These are phyloP conservation scores for Phaeosphaeriaceae sp. DNA, from an alignment of 2,329 filamentous ascomycete species.

Conservation along the genomic window DNA sequence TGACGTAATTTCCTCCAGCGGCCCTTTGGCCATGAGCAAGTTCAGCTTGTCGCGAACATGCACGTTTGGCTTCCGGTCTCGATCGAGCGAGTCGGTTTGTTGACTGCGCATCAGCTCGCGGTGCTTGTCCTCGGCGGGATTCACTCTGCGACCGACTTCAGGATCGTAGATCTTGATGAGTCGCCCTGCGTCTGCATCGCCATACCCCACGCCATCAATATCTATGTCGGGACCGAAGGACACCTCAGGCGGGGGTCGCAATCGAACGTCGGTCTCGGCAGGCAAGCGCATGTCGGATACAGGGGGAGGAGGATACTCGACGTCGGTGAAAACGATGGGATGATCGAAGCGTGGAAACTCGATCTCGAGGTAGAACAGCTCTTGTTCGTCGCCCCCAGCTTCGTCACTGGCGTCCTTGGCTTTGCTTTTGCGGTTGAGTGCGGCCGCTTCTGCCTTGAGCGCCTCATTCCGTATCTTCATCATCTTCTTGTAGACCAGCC, in stretches of 20 bases:
- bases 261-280: slow-evolving; percentile 68
- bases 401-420: slow-evolving; percentile 15
- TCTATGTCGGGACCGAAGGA: slow-evolving; percentile 91
- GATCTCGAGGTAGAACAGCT: slow-evolving; percentile 83
- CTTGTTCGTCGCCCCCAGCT: slow-evolving; percentile 57
- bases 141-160: slow-evolving; percentile 86
- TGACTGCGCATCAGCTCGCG: slow-evolving; percentile 89
- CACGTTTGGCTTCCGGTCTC: slow-evolving; percentile 94
- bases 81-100: slow-evolving; percentile 90
- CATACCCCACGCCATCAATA: slow-evolving; percentile 65
- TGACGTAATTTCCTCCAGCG: slow-evolving; percentile 83
- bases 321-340: slow-evolving; percentile 91
- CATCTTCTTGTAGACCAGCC: slow-evolving; percentile 88
- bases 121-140: slow-evolving; percentile 95
- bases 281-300: slow-evolving; percentile 77
- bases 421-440: slow-evolving; percentile 47
- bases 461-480: slow-evolving; percentile 69
- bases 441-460: slow-evolving; percentile 42
- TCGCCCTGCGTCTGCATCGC: slow-evolving; percentile 62
- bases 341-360: slow-evolving; percentile 96
- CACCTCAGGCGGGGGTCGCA: slow-evolving; percentile 86
- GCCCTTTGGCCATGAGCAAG: slow-evolving; percentile 87
- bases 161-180: slow-evolving; percentile 91
- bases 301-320: slow-evolving; percentile 87
- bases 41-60: slow-evolving; percentile 96